phyloP scores from a whole-genome alignment of 257 asterid genomes.

The Salvia rosmarinus region DNA sequence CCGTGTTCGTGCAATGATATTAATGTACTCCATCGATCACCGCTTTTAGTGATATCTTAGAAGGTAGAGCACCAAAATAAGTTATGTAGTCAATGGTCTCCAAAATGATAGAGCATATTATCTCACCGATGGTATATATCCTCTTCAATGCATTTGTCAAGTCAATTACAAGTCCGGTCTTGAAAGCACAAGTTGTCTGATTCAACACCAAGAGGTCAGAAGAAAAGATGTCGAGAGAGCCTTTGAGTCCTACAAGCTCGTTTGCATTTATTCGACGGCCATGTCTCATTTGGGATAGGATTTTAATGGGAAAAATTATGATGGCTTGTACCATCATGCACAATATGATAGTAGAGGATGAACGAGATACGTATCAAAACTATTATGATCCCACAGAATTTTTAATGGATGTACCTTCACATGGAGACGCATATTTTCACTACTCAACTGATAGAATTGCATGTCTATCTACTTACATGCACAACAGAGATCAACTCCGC shows the following conservation, averaged over 20 bases:
- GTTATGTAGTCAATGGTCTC: no score
- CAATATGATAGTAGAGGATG: constrained; percentile 4
- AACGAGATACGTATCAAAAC: not conserved
- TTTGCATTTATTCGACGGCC: not conserved
- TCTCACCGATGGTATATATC: constrained; percentile 1
- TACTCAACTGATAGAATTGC: no score
- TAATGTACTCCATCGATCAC: no score
- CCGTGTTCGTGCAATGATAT: no score
- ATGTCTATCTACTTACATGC: not conserved
- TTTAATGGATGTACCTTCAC: no score
- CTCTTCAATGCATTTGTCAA: constrained; percentile 8
- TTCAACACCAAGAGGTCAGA: not conserved
- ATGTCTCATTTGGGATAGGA: not conserved
- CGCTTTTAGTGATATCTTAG: no score
- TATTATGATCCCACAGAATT: no score
- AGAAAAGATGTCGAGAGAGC: not conserved
- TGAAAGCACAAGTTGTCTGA: not conserved
- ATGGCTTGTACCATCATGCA: not conserved
- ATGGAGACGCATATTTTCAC: no score
- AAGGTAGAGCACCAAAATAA: no score
- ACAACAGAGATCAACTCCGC: not conserved
- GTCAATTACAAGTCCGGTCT: not conserved
- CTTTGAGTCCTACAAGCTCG: not conserved
- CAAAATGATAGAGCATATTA: not conserved
- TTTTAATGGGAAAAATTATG: not conserved